Conservation (phyloP, 345 rosid species). For the Salix purpurea region DNA sequence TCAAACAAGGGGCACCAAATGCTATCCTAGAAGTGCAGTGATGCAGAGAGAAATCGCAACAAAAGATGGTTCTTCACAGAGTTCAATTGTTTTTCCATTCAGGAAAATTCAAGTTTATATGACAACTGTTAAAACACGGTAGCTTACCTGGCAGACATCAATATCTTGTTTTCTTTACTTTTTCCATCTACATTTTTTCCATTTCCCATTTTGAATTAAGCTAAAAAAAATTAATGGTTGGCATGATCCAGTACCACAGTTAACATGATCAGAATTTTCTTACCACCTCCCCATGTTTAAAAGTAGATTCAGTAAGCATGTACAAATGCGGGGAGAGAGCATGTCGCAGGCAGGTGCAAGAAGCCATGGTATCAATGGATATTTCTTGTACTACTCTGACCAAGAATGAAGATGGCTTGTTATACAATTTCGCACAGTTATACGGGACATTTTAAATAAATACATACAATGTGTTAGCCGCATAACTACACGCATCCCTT, state of each 20-base stretch:
- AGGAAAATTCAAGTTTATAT: neutral
- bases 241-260: neutral
- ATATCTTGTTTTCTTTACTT: neutral
- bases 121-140: neutral
- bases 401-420: no score
- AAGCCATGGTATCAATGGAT: neutral
- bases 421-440: no score
- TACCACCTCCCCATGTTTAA: neutral
- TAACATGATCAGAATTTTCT: neutral
- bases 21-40: neutral
- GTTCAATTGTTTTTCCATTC: neutral
- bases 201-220: neutral
- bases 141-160: neutral
- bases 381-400: neutral
- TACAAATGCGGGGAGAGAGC: neutral
- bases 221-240: neutral
- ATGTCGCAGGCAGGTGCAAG: neutral
- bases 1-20: neutral
- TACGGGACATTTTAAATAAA: no score
- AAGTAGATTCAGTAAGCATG: neutral
- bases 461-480: no score
- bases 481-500: no score
- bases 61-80: neutral
- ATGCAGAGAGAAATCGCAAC: neutral
- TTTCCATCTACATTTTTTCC: neutral